Conservation (phyloP, 139 green algal species). For the Chlamydomonas incerta region DNA sequence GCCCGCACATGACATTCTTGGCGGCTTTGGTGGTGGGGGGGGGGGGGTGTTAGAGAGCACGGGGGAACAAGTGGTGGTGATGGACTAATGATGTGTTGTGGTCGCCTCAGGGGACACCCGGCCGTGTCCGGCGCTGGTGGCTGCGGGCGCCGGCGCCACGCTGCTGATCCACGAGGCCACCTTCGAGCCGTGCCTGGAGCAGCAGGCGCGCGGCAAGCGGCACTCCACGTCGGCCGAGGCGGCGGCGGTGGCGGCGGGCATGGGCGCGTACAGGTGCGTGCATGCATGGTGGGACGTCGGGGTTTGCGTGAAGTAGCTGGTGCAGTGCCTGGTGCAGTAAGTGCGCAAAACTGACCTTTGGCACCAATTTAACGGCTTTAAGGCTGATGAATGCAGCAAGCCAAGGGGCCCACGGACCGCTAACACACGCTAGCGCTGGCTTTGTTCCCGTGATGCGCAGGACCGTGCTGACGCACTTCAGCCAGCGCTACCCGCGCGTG, state of each 20-base stretch:
- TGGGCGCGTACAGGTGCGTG: slow-evolving; percentile 64
- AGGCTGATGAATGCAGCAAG: too few relatives aligned
- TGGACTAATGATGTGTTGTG: too few relatives aligned
- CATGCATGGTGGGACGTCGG: too few relatives aligned
- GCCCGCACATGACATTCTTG: too few relatives aligned
- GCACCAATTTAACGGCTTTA: too few relatives aligned
- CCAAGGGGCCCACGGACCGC: too few relatives aligned
- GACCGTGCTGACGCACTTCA: slow-evolving; percentile 98
- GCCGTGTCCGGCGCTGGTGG: slow-evolving; percentile 64
- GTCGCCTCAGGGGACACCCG: slow-evolving; percentile 58
- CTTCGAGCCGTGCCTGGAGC: slow-evolving; percentile 89
- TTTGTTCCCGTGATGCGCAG: slow-evolving; percentile 21
- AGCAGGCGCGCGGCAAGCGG: slow-evolving; percentile 79
- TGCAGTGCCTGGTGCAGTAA: too few relatives aligned
- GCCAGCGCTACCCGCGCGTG: slow-evolving; percentile 93
- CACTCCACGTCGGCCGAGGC: slow-evolving; percentile 86
- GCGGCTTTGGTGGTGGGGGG: background rate
- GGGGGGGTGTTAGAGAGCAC: too few relatives aligned
- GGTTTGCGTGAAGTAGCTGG: too few relatives aligned
- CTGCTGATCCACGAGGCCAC: slow-evolving; percentile 98
- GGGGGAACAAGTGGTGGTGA: too few relatives aligned
- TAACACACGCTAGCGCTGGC: too few relatives aligned
- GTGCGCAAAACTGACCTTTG: too few relatives aligned
- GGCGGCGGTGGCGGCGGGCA: slow-evolving; percentile 62
- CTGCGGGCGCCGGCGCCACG: slow-evolving; percentile 82